phyloP scores from a whole-genome alignment of 306 rosid genomes.

The Alnus glutinosa region DNA sequence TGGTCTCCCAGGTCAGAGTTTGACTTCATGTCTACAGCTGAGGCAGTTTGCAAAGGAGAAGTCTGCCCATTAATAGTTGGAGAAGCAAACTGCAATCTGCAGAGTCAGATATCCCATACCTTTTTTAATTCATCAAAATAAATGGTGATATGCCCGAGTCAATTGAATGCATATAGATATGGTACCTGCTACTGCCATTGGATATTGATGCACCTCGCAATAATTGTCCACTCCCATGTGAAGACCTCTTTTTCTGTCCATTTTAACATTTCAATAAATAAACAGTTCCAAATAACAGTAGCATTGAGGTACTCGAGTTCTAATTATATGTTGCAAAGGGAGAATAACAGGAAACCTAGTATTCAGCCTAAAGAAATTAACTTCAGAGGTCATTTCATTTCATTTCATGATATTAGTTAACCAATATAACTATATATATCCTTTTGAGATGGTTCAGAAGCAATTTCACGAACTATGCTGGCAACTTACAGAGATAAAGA shows the following conservation, averaged over 20 bases:
- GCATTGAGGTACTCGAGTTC: slow-evolving; percentile 19
- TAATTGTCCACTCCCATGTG: slow-evolving; percentile 52
- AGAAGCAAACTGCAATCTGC: slow-evolving; percentile 58
- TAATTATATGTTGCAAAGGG: not conserved
- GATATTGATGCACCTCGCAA: slow-evolving; percentile 54
- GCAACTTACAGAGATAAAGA: not conserved
- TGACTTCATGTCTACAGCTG: slow-evolving; percentile 38
- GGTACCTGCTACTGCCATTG: slow-evolving; percentile 68
- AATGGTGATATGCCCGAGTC: slow-evolving; percentile 7
- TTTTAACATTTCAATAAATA: slow-evolving; percentile 25
- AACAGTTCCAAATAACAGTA: slow-evolving; percentile 20
- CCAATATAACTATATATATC: not conserved
- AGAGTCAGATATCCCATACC: slow-evolving; percentile 32
- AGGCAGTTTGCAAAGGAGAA: slow-evolving; percentile 37
- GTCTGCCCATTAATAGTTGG: slow-evolving; percentile 35
- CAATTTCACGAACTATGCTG: not conserved
- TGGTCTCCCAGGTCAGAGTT: slow-evolving; percentile 45
- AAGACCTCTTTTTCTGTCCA: slow-evolving; percentile 80
- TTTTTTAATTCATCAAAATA: slow-evolving; percentile 31
- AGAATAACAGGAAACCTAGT: slow-evolving; percentile 12
- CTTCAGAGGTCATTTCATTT: not conserved
- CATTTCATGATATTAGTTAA: not conserved
- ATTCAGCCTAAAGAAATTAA: not conserved
- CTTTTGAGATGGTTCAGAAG: not conserved
- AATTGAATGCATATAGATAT: slow-evolving; percentile 16